Conservation (phyloP, 2,329 filamentous ascomycete genomes). For the Xylariaceae sp. region DNA sequence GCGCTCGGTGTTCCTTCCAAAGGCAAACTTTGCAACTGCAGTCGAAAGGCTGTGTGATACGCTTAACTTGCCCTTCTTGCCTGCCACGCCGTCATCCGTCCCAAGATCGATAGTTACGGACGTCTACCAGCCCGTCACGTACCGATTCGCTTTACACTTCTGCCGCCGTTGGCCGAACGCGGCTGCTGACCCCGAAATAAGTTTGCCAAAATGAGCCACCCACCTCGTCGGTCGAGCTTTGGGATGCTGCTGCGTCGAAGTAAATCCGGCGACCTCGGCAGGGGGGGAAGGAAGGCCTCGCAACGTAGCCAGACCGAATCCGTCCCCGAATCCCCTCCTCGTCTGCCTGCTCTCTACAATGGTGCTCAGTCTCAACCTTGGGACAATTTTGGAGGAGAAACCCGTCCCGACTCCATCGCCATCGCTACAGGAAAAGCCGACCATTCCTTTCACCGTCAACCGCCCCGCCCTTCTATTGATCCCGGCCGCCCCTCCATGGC, state of each 20-base stretch:
- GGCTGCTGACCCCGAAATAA: too few species aligned
- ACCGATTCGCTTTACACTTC: slow-evolving; percentile 9
- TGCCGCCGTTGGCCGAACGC: slow-evolving; percentile 13
- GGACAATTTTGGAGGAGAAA: slow-evolving; percentile 28
- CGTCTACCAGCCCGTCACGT: too few species aligned
- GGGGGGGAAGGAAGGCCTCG: slow-evolving; percentile 42
- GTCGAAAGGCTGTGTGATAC: too few species aligned
- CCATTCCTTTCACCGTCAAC: slow-evolving; percentile 25
- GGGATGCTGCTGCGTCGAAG: slow-evolving; percentile 46
- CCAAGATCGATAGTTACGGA: not conserved
- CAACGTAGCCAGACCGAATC: slow-evolving; percentile 40
- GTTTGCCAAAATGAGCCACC: slow-evolving; percentile 29
- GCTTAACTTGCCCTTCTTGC: not conserved
- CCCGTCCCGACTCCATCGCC: slow-evolving; percentile 25
- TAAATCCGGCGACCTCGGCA: slow-evolving; percentile 45
- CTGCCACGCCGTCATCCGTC: not conserved
- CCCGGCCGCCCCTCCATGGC: slow-evolving; percentile 34
- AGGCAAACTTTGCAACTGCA: too few species aligned
- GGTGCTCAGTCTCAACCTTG: slow-evolving; percentile 25
- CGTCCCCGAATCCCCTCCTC: slow-evolving; percentile 52
- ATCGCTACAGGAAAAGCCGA: slow-evolving; percentile 25
- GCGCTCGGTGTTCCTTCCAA: too few species aligned
- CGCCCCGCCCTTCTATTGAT: slow-evolving; percentile 47
- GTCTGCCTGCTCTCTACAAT: slow-evolving; percentile 41
- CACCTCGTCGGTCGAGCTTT: slow-evolving; percentile 39